Percentiles rank a stretch among this genome's conserved stretches.
Conservation (phyloP, 345 rosid species). For the Aethionema arabicum region DNA sequence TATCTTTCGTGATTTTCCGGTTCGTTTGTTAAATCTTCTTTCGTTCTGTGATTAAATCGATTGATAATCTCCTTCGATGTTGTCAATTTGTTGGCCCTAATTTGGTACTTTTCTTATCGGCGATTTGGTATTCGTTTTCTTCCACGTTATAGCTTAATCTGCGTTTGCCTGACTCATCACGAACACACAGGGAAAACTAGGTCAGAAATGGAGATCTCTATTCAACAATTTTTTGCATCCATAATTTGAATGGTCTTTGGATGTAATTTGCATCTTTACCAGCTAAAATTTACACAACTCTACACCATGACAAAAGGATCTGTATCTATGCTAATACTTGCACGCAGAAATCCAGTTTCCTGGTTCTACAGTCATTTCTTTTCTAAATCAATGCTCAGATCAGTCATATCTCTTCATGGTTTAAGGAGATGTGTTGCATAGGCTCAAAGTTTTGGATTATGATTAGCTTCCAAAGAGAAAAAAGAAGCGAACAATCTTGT, state of each 20-base stretch:
- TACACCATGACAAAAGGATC: neutral
- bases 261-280: neutral
- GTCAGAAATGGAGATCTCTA: neutral
- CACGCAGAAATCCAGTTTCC: neutral
- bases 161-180: neutral
- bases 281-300: neutral
- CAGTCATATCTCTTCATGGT: neutral
- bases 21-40: neutral
- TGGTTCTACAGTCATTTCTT: neutral
- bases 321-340: neutral
- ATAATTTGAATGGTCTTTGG: neutral
- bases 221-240: slow-evolving; percentile 1
- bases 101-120: too few relatives aligned
- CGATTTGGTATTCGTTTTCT: neutral
- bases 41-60: neutral
- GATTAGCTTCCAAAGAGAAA: neutral
- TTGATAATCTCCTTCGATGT: slow-evolving; percentile 1
- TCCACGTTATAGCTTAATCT: neutral
- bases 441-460: neutral
- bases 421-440: neutral
- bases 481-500: slow-evolving; percentile 9
- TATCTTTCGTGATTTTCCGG: neutral
- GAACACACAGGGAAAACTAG: neutral
- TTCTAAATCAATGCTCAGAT: neutral
- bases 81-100: neutral